phyloP scores from a whole-genome alignment of 345 rosid species.

The Pistacia atlantica region DNA sequence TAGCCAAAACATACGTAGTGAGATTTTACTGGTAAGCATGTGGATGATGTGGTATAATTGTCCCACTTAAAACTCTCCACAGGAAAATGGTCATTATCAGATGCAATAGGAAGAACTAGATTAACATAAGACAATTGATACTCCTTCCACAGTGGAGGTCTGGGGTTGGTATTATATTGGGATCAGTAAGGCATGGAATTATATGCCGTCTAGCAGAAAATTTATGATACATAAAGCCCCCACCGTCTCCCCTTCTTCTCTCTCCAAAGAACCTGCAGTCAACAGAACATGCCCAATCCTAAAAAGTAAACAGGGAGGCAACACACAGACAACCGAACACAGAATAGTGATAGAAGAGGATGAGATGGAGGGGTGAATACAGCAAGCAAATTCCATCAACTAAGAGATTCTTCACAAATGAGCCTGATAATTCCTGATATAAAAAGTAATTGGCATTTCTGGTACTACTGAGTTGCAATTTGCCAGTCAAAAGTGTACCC shows the following conservation, averaged over 20 bases:
- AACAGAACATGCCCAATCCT: neutral
- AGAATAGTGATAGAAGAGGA: neutral
- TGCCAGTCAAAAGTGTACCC: too few relatives aligned
- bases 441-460: too few relatives aligned
- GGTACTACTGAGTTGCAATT: too few relatives aligned
- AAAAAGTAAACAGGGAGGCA: neutral
- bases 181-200: neutral
- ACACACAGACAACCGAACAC: neutral
- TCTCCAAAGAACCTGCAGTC: neutral
- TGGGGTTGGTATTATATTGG: neutral
- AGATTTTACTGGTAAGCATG: too few relatives aligned
- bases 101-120: neutral
- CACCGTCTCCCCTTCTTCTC: neutral
- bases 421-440: too few relatives aligned
- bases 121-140: neutral
- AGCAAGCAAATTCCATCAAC: too few relatives aligned
- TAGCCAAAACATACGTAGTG: too few relatives aligned
- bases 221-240: neutral
- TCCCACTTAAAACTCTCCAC: too few relatives aligned
- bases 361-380: too few relatives aligned
- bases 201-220: neutral
- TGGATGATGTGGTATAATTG: too few relatives aligned
- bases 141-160: neutral
- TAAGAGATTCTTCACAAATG: too few relatives aligned
- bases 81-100: neutral